Evolutionary conservation across 192 early-diverging fungal genomes (phyloP).

Genomic region (Coemansia sp.): DNA sequence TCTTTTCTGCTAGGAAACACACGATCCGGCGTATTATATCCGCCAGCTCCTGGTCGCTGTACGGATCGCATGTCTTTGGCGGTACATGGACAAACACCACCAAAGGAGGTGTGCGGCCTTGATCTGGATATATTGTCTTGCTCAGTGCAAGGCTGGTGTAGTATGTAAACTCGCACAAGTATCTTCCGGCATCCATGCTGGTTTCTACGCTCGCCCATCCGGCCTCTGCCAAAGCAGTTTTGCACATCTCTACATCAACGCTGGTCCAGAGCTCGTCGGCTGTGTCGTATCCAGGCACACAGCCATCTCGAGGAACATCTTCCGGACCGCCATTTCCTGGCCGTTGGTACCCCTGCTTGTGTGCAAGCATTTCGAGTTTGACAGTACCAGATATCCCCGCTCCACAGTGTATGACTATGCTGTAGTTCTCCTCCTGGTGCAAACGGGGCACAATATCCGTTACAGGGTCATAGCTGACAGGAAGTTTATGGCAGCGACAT

Average conservation of each 20-base stretch:
- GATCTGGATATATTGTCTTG: conserved; percentile 10
- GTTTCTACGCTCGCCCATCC: conserved; percentile 36
- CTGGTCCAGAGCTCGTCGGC: conserved; percentile 30
- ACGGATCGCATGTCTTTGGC: conserved; percentile 28
- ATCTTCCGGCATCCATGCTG: conserved; percentile 55
- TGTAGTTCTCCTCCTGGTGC: conserved; percentile 36
- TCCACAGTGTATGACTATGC: conserved; percentile 58
- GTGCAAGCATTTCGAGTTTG: conserved; percentile 52
- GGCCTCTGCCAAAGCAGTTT: conserved; percentile 22
- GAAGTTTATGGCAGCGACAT: conserved; percentile 49
- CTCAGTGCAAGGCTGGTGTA: conserved; percentile 53
- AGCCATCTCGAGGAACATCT: conserved; percentile 28
- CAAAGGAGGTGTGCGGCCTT: conserved; percentile 11
- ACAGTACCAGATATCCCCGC: conserved; percentile 45
- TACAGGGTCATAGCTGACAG: conserved; percentile 59
- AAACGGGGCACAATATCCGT: conserved; percentile 39
- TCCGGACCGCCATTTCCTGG: conserved; percentile 47
- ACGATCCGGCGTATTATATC: conserved; percentile 33
- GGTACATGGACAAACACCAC: conserved; percentile 55
- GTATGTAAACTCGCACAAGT: conserved; percentile 62
- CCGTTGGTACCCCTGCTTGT: conserved; percentile 49
- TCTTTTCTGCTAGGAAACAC: conserved; percentile 7
- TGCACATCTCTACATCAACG: conserved; percentile 42
- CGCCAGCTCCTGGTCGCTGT: conserved; percentile 29
- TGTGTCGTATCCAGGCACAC: conserved; percentile 34